Percentiles rank a stretch among this genome's conserved stretches.
Evolutionary conservation across 106 monocot genomes (phyloP).

Genomic region (Phalaenopsis aphrodite): DNA sequence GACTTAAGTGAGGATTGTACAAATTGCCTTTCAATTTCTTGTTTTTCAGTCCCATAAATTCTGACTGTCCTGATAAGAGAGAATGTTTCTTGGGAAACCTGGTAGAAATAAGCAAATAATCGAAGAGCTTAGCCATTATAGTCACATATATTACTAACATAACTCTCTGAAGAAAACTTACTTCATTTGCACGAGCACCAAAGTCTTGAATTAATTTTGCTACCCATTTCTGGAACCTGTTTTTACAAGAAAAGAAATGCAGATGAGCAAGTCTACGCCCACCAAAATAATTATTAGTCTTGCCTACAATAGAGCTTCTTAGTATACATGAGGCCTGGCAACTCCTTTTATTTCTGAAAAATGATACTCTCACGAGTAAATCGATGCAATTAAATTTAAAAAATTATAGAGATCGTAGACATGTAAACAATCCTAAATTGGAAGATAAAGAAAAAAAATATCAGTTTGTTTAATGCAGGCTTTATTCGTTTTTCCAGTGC

Average conservation of each 20-base stretch:
- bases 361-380: background rate
- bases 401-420: background rate
- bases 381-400: background rate
- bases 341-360: background rate
- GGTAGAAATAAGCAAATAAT: constrained; percentile 6
- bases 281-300: background rate
- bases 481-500: background rate
- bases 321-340: background rate
- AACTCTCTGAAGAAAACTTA: constrained; percentile 18
- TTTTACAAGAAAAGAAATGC: background rate
- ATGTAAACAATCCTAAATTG: background rate
- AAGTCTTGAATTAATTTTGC: constrained; percentile 79
- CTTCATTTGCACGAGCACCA: constrained; percentile 82
- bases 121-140: background rate
- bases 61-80: constrained; percentile 76
- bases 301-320: background rate
- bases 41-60: constrained; percentile 87
- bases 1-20: background rate
- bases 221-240: constrained; percentile 82
- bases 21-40: constrained; percentile 66
- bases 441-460: background rate
- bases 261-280: background rate
- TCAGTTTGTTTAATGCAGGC: background rate
- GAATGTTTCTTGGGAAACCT: constrained; percentile 93
- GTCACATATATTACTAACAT: background rate